These are phyloP conservation scores for Boletus subparvulus DNA, from an alignment of 768 basidiomycete species.

Conservation along the genomic window DNA sequence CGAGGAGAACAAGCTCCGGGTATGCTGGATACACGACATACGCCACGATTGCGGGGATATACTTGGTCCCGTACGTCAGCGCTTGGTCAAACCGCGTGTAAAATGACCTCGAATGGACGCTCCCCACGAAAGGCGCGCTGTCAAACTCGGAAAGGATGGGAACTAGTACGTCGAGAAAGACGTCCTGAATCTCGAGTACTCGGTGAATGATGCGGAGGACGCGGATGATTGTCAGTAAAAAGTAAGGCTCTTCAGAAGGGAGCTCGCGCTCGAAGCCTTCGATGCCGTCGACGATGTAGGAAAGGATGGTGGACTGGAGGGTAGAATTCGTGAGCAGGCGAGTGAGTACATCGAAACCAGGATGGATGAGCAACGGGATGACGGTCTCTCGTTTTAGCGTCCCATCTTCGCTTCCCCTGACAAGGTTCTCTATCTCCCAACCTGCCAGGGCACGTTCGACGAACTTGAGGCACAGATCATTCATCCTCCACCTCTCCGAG, in stretches of 20 bases:
- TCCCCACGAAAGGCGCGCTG: conserved; percentile 52
- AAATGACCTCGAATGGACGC: conserved; percentile 60
- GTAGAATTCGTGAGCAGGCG: conserved; percentile 71
- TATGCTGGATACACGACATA: conserved; percentile 70
- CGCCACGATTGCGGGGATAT: conserved; percentile 79
- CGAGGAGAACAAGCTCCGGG: conserved; percentile 70
- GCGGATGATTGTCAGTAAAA: conserved; percentile 73
- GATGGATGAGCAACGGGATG: conserved; percentile 63
- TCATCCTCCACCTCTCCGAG: conserved; percentile 82
- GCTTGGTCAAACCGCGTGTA: conserved; percentile 76
- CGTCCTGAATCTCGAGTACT: conserved; percentile 79
- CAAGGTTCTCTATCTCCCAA: conserved; percentile 75
- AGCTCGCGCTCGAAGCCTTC: conserved; percentile 72
- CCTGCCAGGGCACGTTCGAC: conserved; percentile 81
- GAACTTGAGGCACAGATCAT: conserved; percentile 81
- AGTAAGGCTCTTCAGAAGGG: conserved; percentile 67
- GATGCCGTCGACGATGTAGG: conserved; percentile 78
- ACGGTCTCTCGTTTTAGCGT: conserved; percentile 52
- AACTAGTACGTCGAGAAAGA: conserved; percentile 86
- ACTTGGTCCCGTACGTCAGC: conserved; percentile 64
- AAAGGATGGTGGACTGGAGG: conserved; percentile 71
- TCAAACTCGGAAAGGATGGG: conserved; percentile 72
- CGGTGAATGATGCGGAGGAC: conserved; percentile 80
- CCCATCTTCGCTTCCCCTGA: conserved; percentile 55
- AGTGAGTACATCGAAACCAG: conserved; percentile 84